Conservation (phyloP, 2,329 filamentous ascomycete species). For the Tolypocladium sp. region DNA sequence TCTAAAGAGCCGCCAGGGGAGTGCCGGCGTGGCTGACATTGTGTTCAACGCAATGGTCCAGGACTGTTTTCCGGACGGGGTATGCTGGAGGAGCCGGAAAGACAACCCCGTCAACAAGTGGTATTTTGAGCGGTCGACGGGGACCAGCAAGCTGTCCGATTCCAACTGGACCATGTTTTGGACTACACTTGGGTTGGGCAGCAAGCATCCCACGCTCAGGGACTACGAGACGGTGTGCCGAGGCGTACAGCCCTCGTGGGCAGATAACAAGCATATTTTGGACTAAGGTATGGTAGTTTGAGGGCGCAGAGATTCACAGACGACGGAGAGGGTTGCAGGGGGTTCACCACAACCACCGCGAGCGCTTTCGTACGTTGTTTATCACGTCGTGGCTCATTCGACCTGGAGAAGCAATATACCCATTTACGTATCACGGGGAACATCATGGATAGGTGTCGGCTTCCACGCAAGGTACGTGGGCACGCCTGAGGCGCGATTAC, state of each 20-base stretch:
- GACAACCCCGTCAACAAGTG: conserved; percentile 97
- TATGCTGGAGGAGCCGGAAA: conserved; percentile 85
- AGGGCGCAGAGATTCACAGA: not conserved
- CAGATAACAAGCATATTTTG: conserved; percentile 45
- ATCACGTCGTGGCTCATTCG: not conserved
- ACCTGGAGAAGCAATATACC: not conserved
- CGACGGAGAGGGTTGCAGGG: not conserved
- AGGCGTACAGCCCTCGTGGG: conserved; percentile 53
- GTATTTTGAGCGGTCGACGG: conserved; percentile 89
- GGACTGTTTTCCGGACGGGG: conserved; percentile 76
- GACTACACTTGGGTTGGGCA: conserved; percentile 64
- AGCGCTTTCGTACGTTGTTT: not conserved
- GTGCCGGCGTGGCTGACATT: conserved; percentile 86
- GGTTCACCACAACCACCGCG: not conserved
- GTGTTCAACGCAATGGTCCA: conserved; percentile 95
- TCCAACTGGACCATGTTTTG: conserved; percentile 98
- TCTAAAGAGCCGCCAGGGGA: conserved; percentile 76
- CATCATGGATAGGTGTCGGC: not conserved
- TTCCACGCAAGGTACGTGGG: not conserved
- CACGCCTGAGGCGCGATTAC: not conserved
- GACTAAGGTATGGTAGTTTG: conserved; percentile 32
- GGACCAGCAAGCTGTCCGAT: conserved; percentile 72
- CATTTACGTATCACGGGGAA: not conserved
- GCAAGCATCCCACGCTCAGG: conserved; percentile 43
- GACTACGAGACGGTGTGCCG: conserved; percentile 74